Evolutionary conservation across 768 basidiomycete species (phyloP).

Genomic region (Naganishia friedmannii): DNA sequence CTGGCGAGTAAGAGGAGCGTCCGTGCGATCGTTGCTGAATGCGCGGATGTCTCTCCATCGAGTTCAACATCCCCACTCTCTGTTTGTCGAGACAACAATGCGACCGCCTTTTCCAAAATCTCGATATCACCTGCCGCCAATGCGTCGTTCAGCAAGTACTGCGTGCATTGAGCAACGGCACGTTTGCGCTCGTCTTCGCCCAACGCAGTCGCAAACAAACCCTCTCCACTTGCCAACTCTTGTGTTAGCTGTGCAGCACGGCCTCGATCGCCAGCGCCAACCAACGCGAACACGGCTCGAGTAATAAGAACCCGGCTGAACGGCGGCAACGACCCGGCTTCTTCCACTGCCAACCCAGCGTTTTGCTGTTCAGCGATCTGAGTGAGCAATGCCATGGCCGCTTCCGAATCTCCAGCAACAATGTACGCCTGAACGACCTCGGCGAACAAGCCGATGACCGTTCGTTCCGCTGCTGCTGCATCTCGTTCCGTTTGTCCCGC

Average conservation of each 20-base stretch:
- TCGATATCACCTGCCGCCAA: not conserved
- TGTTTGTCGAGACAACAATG: not conserved
- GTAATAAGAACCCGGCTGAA: not conserved
- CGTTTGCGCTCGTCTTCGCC: not conserved
- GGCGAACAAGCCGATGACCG: constrained; percentile 62
- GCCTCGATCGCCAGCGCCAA: not conserved
- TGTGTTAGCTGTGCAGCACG: not conserved
- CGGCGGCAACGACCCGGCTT: not conserved
- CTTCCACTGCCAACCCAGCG: constrained; percentile 12
- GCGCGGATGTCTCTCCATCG: not conserved
- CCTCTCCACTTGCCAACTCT: not conserved
- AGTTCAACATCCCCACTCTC: not conserved
- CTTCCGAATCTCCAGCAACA: constrained; percentile 61
- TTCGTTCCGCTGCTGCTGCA: constrained; percentile 46
- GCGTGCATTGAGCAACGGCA: not conserved
- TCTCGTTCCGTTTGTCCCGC: not conserved
- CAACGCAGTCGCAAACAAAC: not conserved
- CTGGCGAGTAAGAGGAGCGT: constrained; percentile 1
- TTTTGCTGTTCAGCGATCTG: constrained; percentile 61
- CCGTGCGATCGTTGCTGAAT: not conserved
- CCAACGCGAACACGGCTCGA: not conserved
- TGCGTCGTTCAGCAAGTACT: constrained; percentile 7
- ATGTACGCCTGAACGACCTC: constrained; percentile 75
- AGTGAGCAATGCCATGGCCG: constrained; percentile 66
- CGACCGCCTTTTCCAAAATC: not conserved